Percentiles rank a stretch among this genome's conserved stretches.
Conservation (phyloP, 2,329 filamentous ascomycete genomes). For the Aureobasidium sp. region DNA sequence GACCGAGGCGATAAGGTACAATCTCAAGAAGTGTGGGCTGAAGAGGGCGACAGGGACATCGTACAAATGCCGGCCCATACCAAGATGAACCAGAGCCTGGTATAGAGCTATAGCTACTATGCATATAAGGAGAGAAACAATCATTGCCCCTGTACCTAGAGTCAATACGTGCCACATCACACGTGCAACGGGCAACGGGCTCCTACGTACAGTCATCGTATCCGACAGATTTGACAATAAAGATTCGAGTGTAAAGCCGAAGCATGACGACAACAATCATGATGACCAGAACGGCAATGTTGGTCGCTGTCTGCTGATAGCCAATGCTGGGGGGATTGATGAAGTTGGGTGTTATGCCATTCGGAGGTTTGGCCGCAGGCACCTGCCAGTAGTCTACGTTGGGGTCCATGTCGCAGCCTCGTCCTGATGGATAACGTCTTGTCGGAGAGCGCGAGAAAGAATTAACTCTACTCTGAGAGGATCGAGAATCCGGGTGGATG, state of each 20-base stretch:
- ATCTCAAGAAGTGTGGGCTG: constrained; percentile 6
- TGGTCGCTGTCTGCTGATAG: not conserved
- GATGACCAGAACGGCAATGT: not conserved
- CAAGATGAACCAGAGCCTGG: constrained; percentile 5
- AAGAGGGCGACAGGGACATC: constrained; percentile 5
- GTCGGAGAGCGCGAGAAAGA: not conserved
- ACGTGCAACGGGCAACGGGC: too few relatives aligned
- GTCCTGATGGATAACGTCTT: not conserved
- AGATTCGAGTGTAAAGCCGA: constrained; percentile 12
- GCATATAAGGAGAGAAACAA: constrained; percentile 6
- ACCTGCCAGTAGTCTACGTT: constrained; percentile 6
- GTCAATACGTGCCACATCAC: not conserved
- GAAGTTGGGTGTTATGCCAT: constrained; percentile 7
- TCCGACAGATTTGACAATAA: constrained; percentile 12
- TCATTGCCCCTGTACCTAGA: not conserved
- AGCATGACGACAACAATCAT: constrained; percentile 5
- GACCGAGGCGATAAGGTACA: constrained; percentile 7
- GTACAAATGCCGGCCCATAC: constrained; percentile 12
- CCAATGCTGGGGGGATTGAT: constrained; percentile 8
- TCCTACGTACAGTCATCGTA: constrained; percentile 12
- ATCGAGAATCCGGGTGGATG: not conserved
- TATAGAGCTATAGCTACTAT: constrained; percentile 9
- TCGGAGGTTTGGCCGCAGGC: constrained; percentile 1
- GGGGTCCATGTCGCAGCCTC: not conserved
- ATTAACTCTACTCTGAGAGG: not conserved